phyloP scores from a whole-genome alignment of 1,139 yeast genomes.

The Ogataea hybrid region DNA sequence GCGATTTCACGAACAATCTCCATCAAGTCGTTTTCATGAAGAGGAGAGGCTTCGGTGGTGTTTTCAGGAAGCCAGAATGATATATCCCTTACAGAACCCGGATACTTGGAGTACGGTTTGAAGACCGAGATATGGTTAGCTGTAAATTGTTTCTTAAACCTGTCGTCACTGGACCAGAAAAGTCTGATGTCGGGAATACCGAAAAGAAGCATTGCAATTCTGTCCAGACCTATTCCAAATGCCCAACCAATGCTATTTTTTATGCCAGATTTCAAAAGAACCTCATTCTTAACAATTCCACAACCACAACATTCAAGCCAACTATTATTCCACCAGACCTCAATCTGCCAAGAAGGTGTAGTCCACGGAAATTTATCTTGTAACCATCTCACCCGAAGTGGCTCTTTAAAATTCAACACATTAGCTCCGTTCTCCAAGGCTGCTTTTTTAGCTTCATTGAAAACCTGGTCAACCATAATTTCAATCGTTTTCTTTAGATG shows the following conservation, averaged over 20 bases:
- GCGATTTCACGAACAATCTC: constrained; percentile 84
- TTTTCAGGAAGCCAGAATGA: constrained; percentile 80
- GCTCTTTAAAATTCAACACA: constrained; percentile 47
- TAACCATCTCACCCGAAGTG: constrained; percentile 89
- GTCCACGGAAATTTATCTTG: constrained; percentile 99
- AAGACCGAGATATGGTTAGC: constrained; percentile 68
- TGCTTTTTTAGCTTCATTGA: constrained; percentile 67
- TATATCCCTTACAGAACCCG: constrained; percentile 82
- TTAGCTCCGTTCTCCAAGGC: constrained; percentile 35
- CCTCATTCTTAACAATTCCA: constrained; percentile 83
- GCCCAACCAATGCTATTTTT: constrained; percentile 75
- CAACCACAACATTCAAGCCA: constrained; percentile 99
- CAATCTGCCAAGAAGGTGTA: constrained; percentile 97
- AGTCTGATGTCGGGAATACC: too few species aligned
- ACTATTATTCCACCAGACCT: constrained; percentile 98
- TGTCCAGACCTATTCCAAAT: too few species aligned
- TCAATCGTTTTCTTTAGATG: constrained; percentile 89
- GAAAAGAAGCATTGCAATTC: too few species aligned
- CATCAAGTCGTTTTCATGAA: constrained; percentile 92
- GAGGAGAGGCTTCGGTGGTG: constrained; percentile 27
- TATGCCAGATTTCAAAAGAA: constrained; percentile 70
- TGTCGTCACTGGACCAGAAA: too few species aligned
- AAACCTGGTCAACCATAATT: constrained; percentile 76
- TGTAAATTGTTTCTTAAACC: too few species aligned
- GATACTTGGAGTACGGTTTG: constrained; percentile 87